Evolutionary conservation across 2,329 filamentous ascomycete species (phyloP).

Genomic region (Ceratocystis alfenasii): DNA sequence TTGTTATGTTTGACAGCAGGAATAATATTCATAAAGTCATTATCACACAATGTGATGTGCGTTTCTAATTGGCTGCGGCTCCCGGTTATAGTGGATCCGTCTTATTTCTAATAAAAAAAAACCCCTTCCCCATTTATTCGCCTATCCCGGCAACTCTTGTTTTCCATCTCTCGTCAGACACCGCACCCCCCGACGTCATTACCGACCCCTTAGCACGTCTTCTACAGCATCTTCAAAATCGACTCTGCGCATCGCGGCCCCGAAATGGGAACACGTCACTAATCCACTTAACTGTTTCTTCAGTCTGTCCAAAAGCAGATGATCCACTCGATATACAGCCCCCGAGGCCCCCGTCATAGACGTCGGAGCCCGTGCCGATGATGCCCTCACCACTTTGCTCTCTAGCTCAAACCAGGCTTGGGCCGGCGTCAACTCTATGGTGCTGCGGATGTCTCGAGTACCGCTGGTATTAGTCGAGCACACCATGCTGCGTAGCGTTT

Average conservation of each 20-base stretch:
- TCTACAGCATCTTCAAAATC: slow-evolving; percentile 18
- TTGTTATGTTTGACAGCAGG: background rate
- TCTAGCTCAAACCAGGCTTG: slow-evolving; percentile 22
- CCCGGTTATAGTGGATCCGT: background rate
- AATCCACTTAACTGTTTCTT: slow-evolving; percentile 15
- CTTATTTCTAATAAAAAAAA: background rate
- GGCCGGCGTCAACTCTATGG: slow-evolving; percentile 18
- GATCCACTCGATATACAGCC: background rate
- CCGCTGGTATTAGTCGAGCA: background rate
- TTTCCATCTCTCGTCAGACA: background rate
- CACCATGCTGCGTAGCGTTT: slow-evolving; percentile 16
- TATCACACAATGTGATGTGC: background rate
- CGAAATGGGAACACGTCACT: slow-evolving; percentile 16
- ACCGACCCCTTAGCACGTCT: slow-evolving; percentile 12
- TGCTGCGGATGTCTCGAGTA: background rate
- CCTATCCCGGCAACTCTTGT: background rate
- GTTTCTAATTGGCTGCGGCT: background rate
- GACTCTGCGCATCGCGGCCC: slow-evolving; percentile 13
- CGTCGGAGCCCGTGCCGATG: background rate
- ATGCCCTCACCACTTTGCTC: slow-evolving; percentile 2
- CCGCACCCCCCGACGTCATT: background rate
- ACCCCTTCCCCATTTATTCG: background rate
- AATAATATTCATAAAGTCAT: slow-evolving; percentile 2
- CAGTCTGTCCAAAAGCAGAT: slow-evolving; percentile 13
- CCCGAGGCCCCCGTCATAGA: background rate